Evolutionary conservation across 1,139 yeast genomes (phyloP).

Genomic region (Magnusiomyces tetraspermus): DNA sequence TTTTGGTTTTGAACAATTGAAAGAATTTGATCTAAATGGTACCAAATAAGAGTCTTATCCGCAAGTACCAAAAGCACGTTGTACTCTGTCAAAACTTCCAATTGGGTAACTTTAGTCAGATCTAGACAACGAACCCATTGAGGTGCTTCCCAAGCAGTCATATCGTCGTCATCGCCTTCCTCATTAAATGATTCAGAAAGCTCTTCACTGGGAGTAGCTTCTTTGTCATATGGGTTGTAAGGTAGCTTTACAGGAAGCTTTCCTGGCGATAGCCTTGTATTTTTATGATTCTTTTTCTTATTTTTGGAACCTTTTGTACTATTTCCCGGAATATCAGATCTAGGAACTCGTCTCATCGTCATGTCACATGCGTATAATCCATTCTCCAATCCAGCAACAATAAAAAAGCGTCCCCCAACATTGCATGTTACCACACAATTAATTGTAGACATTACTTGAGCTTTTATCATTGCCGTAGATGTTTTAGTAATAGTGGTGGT

Average conservation of each 20-base stretch:
- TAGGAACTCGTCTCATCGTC: not conserved
- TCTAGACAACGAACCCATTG: slow-evolving; percentile 56
- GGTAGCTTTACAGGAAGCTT: not conserved
- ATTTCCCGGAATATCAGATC: not conserved
- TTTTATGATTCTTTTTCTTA: not conserved
- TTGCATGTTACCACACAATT: slow-evolving; percentile 30
- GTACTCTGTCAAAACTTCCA: slow-evolving; percentile 50
- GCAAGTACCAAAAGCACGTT: slow-evolving; percentile 52
- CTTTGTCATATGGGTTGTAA: not conserved
- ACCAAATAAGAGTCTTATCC: slow-evolving; percentile 51
- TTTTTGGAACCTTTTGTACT: not conserved
- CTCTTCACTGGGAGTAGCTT: not conserved
- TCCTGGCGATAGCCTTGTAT: slow-evolving; percentile 1
- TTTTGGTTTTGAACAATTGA: slow-evolving; percentile 9
- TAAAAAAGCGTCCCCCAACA: slow-evolving; percentile 33
- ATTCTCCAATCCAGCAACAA: slow-evolving; percentile 38
- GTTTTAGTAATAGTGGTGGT: slow-evolving; percentile 5
- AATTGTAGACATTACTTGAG: slow-evolving; percentile 26
- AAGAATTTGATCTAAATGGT: slow-evolving; percentile 41
- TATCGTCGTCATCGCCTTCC: not conserved
- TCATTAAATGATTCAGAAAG: not conserved
- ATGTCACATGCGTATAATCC: slow-evolving; percentile 38
- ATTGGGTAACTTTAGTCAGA: slow-evolving; percentile 46
- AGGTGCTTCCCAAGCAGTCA: slow-evolving; percentile 14
- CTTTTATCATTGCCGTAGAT: slow-evolving; percentile 23